These are phyloP conservation scores for Bipolaris zeicola DNA, from an alignment of 2,329 filamentous ascomycete genomes.

Conservation along the genomic window DNA sequence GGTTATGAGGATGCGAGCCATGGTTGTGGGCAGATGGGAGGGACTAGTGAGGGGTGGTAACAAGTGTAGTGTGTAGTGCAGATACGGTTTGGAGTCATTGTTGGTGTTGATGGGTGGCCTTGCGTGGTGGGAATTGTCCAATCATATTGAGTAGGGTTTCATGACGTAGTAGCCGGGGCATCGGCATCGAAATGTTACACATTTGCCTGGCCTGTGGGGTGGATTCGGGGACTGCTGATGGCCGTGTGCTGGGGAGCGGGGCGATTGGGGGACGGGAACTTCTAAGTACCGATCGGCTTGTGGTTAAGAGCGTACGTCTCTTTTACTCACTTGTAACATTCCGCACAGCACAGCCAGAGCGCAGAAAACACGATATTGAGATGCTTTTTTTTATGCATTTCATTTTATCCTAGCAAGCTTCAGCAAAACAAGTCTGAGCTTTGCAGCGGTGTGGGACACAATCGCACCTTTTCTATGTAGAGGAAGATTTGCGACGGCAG, in stretches of 20 bases:
- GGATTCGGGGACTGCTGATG: neutral
- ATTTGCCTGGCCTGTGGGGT: too few species aligned
- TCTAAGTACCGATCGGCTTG: neutral
- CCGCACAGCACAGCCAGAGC: neutral
- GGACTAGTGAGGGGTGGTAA: neutral
- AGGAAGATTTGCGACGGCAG: neutral
- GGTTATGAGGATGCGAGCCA: constrained; percentile 60
- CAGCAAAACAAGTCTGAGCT: neutral
- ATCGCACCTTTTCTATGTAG: neutral
- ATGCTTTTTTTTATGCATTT: neutral
- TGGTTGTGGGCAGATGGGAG: constrained; percentile 17
- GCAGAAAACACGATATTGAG: neutral
- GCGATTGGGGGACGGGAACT: neutral
- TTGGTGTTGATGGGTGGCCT: neutral
- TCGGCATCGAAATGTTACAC: too few species aligned
- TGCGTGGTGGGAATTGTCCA: neutral
- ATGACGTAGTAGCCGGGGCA: neutral
- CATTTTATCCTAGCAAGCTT: neutral
- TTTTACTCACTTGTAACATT: neutral
- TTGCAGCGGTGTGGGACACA: neutral
- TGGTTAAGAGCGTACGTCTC: neutral
- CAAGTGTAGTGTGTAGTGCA: neutral
- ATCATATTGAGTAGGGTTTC: neutral
- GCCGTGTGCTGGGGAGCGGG: too few species aligned
- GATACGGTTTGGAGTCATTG: neutral